These are phyloP conservation scores for Wickerhamomyces sp. DNA, from an alignment of 1,139 yeast genomes.

Conservation along the genomic window DNA sequence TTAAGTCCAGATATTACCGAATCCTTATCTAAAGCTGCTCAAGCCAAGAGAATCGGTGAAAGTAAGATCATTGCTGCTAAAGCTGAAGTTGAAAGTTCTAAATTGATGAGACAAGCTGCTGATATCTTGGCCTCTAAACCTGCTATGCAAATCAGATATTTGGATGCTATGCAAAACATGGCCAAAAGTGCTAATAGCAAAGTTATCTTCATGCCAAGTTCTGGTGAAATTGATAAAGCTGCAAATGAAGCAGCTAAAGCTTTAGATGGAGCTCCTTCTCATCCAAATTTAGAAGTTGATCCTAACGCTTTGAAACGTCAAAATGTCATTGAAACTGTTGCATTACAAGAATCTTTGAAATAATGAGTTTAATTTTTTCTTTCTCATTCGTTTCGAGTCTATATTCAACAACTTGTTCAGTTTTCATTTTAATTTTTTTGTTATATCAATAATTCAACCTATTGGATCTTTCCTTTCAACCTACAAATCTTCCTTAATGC, in stretches of 20 bases:
- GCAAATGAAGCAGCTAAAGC: constrained; percentile 11
- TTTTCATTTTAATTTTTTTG: no score
- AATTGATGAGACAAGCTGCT: constrained; percentile 75
- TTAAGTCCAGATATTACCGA: constrained; percentile 55
- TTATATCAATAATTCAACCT: no score
- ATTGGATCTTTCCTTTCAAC: no score
- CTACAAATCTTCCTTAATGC: no score
- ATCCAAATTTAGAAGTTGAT: not conserved
- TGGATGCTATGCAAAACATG: constrained; percentile 79
- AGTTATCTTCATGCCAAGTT: constrained; percentile 70
- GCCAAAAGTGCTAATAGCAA: constrained; percentile 57
- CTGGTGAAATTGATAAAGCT: constrained; percentile 34
- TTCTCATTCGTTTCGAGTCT: no score
- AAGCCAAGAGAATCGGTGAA: constrained; percentile 74
- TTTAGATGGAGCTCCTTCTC: not conserved
- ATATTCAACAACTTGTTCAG: no score
- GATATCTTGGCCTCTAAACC: constrained; percentile 72
- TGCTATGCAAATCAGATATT: constrained; percentile 76
- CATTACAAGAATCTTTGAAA: constrained; percentile 2
- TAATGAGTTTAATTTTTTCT: no score
- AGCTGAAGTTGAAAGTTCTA: constrained; percentile 75
- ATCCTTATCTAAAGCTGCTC: constrained; percentile 71
- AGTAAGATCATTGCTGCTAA: constrained; percentile 71
- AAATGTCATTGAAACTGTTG: not conserved
- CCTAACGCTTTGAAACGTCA: not conserved